Percentiles rank a stretch among this genome's conserved stretches.
Conservation (phyloP, 257 asterid genomes). For the Rauvolfia tetraphylla region DNA sequence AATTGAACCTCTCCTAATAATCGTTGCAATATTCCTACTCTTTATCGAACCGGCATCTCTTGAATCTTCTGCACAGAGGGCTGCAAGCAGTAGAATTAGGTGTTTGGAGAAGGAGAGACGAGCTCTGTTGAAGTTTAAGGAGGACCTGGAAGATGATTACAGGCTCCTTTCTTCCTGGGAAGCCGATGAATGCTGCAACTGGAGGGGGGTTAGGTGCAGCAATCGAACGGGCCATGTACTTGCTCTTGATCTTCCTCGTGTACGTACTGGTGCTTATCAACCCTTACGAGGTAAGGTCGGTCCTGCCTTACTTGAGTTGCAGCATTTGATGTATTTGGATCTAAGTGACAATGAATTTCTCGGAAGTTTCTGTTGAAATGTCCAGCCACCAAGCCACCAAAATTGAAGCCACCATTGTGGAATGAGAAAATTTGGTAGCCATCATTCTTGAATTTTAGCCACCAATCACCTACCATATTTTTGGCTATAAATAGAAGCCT, state of each 20-base stretch:
- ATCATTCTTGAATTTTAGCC: no score
- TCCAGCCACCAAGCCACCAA: no score
- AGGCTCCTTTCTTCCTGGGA: constrained; percentile 27
- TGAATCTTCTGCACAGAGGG: no score
- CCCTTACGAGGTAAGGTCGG: constrained; percentile 28
- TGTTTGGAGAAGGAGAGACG: not conserved
- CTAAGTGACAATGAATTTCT: not conserved
- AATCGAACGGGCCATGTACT: constrained; percentile 30
- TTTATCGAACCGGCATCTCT: no score
- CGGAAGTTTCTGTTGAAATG: not conserved
- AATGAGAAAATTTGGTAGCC: no score
- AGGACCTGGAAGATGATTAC: not conserved
- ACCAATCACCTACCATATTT: no score
- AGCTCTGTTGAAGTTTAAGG: not conserved
- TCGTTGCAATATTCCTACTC: no score
- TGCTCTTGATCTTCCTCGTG: constrained; percentile 13
- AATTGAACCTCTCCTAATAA: no score
- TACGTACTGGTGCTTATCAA: not conserved
- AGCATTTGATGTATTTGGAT: not conserved
- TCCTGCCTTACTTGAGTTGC: not conserved
- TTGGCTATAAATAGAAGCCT: no score
- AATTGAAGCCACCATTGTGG: no score
- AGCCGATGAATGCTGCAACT: constrained; percentile 39
- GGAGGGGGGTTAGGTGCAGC: constrained; percentile 36
- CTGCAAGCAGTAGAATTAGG: not conserved